Evolutionary conservation across 176 grass and related monocot species (phyloP), one percentile per base, ranked within the genome.

Genomic region (Eleusine coracana): DNA sequence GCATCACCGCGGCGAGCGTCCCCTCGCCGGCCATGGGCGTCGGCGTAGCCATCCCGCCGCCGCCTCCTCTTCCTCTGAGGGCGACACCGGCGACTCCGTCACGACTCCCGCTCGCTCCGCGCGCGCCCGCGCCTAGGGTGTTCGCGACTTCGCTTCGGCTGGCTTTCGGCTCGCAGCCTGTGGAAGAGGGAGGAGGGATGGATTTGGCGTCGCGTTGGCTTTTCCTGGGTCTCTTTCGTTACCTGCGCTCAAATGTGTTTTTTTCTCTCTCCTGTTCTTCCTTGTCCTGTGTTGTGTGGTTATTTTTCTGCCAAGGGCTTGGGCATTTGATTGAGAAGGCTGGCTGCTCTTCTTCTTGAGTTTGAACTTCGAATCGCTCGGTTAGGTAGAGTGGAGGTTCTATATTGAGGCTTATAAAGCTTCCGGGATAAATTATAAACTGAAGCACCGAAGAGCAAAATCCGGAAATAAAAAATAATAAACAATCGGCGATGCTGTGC

Each of bases 1-100:
- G 83, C 80, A 86, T 84, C 59, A 84, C 86, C 66, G 89, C 87
- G 14, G 84, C 82, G 51, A 89, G 85, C 69, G 84, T 82, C 61
- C 88, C 88, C 84, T 87, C 88, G 74, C 88, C 88, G 3, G 84
- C 75, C 84, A 90, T 87, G 75, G 88, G 84, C 52, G 88, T 90
- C 69, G 88, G 70, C 88, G 88, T 90, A 34, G 88, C 88, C 88
- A 90, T 90, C 83, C 83, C 48, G 28, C 83, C 56, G 48, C 37
- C 8, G 62, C 83, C 56, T 16, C 52, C 28, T 65, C 68, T 23
- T 51, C 45, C 63, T 39, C 77, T 48, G 78, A 56, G 66, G 70
- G 61, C 58, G 44, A 66, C 71, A 76, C 80, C 46, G 74, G 63
- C 70, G 77, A 85, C 89, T 87, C 85, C 83, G 83, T 72, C 66